Evolutionary conservation across 148 eudicot species (phyloP).

Genomic region (Rhododendron ovatum): DNA sequence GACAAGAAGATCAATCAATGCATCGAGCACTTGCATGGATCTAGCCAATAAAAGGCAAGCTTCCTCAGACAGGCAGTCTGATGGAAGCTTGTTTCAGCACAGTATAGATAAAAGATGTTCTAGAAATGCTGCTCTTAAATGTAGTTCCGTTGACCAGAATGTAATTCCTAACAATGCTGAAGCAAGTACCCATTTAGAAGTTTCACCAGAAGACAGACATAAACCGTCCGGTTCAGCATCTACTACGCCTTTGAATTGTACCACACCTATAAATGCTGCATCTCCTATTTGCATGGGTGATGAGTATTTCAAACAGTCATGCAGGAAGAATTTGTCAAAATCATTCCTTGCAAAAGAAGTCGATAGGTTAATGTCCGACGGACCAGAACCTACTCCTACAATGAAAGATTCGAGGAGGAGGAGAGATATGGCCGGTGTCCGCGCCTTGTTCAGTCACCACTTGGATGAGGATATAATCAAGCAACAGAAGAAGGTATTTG

Average conservation of each 20-base stretch:
- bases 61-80: conserved; percentile 6
- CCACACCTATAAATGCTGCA: conserved; percentile 38
- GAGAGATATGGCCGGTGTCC: conserved; percentile 53
- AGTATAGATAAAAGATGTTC: conserved; percentile 3
- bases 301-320: conserved; percentile 60
- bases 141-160: conserved; percentile 7
- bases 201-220: conserved; percentile 31
- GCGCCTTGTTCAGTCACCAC: conserved; percentile 86
- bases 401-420: conserved; percentile 59
- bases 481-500: conserved; percentile 78
- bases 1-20: conserved; percentile 23
- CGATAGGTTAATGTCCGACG: conserved; percentile 30
- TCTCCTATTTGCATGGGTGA: conserved; percentile 85
- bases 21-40: conserved; percentile 11
- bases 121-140: background rate
- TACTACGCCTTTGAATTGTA: conserved; percentile 42
- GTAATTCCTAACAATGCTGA: background rate
- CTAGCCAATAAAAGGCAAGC: conserved; percentile 16
- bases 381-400: conserved; percentile 21
- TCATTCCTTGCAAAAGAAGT: conserved; percentile 52
- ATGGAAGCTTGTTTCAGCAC: background rate
- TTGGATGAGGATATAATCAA: conserved; percentile 64
- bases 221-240: conserved; percentile 26
- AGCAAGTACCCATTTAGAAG: conserved; percentile 19
- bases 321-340: conserved; percentile 51